These are phyloP conservation scores for Kockiozyma suomiensis DNA, from an alignment of 805 yeast genomes.

Conservation along the genomic window DNA sequence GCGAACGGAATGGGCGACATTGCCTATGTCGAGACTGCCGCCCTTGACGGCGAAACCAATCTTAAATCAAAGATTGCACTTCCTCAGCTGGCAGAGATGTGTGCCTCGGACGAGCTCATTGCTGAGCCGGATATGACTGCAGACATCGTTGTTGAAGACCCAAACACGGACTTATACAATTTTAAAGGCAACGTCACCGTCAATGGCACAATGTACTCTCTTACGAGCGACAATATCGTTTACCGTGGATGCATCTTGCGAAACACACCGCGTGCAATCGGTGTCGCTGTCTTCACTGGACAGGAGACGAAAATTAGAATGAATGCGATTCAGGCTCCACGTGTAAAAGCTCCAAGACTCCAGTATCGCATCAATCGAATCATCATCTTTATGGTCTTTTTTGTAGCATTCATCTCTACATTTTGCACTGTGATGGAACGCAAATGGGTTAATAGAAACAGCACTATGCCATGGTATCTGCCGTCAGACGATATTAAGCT, in stretches of 20 bases:
- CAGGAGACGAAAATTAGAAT: conserved; percentile 94
- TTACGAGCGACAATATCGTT: conserved; percentile 79
- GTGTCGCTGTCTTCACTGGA: conserved; percentile 88
- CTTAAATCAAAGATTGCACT: conserved; percentile 75
- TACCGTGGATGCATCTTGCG: conserved; percentile 90
- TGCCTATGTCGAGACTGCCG: conserved; percentile 91
- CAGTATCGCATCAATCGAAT: conserved; percentile 81
- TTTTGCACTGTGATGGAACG: conserved; percentile 83
- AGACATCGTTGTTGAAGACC: conserved; percentile 77
- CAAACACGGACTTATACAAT: conserved; percentile 86
- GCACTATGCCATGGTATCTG: conserved; percentile 68
- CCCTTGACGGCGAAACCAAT: conserved; percentile 95
- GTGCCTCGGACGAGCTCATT: conserved; percentile 55
- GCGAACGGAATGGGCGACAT: conserved; percentile 62
- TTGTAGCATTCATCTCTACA: conserved; percentile 72
- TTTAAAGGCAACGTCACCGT: conserved; percentile 68
- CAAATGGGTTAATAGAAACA: conserved; percentile 47
- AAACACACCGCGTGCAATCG: conserved; percentile 74
- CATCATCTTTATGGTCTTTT: conserved; percentile 82
- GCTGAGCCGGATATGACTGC: conserved; percentile 49
- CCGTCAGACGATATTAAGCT: conserved; percentile 72
- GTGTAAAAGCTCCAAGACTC: conserved; percentile 90
- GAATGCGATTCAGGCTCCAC: conserved; percentile 88
- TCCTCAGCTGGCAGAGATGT: conserved; percentile 56
- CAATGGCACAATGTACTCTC: conserved; percentile 53